A percentile compares a stretch with the other conserved stretches of the same genome.
phyloP scores from a whole-genome alignment of 2,329 filamentous ascomycete species.

The Phaeosphaeria sp. region DNA sequence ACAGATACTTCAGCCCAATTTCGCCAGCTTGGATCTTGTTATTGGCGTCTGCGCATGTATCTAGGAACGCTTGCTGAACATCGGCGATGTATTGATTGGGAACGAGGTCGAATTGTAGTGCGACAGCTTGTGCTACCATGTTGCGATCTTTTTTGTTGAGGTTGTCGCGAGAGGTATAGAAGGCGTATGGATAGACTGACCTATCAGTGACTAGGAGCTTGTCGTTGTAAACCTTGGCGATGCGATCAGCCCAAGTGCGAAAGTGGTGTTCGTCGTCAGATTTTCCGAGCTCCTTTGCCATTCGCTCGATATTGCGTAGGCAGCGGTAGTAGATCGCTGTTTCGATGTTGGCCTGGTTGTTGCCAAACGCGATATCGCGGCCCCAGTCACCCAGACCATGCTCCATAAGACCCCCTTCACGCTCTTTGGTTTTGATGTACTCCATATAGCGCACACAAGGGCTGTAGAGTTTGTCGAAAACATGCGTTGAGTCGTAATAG shows the following conservation, averaged over 20 bases:
- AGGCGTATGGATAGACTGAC: conserved; percentile 44
- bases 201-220: conserved; percentile 25
- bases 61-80: conserved; percentile 39
- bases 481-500: conserved; percentile 51
- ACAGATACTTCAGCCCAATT: conserved; percentile 53
- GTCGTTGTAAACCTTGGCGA: conserved; percentile 27
- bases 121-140: conserved; percentile 50
- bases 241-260: conserved; percentile 28
- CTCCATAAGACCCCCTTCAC: conserved; percentile 51
- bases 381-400: conserved; percentile 56
- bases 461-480: conserved; percentile 48
- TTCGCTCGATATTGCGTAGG: conserved; percentile 44
- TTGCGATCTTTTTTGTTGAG: conserved; percentile 43
- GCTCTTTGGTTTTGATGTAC: conserved; percentile 51
- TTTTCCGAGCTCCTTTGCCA: conserved; percentile 35
- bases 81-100: conserved; percentile 30
- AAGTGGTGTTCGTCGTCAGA: conserved; percentile 17
- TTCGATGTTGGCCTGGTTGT: conserved; percentile 56
- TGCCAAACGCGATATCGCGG: conserved; percentile 52
- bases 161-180: conserved; percentile 50
- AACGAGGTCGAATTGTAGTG: conserved; percentile 45
- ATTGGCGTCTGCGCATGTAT: conserved; percentile 26
- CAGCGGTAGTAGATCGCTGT: conserved; percentile 55
- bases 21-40: conserved; percentile 50
- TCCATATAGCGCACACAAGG: conserved; percentile 53